These are phyloP conservation scores for Xylariaceae sp. DNA, from an alignment of 2,329 filamentous ascomycete species.

Conservation along the genomic window DNA sequence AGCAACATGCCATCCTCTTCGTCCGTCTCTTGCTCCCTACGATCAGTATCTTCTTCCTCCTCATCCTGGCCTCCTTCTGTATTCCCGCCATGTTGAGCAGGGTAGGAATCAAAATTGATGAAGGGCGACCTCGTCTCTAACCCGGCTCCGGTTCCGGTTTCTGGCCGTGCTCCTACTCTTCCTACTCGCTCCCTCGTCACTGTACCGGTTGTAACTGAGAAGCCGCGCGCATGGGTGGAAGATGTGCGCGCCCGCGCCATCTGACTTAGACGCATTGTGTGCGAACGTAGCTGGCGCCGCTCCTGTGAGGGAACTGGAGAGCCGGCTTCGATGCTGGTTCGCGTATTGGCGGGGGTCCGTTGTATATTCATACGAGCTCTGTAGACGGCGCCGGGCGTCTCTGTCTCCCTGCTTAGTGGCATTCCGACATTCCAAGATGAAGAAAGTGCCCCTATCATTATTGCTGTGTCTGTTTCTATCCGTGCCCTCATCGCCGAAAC, in stretches of 20 bases:
- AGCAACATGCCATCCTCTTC: not conserved
- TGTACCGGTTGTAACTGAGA: constrained; percentile 2
- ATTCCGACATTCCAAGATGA: not conserved
- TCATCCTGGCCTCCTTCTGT: not conserved
- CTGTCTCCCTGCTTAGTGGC: not conserved
- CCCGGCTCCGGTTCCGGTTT: not conserved
- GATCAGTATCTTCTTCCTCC: not conserved
- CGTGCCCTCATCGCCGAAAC: not conserved
- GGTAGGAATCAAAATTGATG: too few species aligned
- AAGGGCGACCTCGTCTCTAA: not conserved
- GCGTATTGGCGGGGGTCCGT: not conserved
- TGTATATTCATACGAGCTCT: constrained; percentile 5
- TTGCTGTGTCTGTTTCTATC: not conserved
- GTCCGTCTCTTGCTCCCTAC: not conserved
- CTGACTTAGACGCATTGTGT: constrained; percentile 2
- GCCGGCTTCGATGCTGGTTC: constrained; percentile 8
- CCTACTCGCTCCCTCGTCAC: not conserved
- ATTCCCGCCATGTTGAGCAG: not conserved
- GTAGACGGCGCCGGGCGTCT: not conserved
- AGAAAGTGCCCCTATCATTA: not conserved
- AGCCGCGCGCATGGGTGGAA: constrained; percentile 3
- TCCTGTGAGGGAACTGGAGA: constrained; percentile 7
- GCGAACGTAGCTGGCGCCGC: constrained; percentile 8
- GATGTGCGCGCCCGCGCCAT: too few species aligned
- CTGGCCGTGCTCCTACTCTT: not conserved